Percentiles rank a stretch among this genome's conserved stretches.
Evolutionary conservation across 2,329 filamentous ascomycete genomes (phyloP).

Genomic region (Leptographium wingfieldii): DNA sequence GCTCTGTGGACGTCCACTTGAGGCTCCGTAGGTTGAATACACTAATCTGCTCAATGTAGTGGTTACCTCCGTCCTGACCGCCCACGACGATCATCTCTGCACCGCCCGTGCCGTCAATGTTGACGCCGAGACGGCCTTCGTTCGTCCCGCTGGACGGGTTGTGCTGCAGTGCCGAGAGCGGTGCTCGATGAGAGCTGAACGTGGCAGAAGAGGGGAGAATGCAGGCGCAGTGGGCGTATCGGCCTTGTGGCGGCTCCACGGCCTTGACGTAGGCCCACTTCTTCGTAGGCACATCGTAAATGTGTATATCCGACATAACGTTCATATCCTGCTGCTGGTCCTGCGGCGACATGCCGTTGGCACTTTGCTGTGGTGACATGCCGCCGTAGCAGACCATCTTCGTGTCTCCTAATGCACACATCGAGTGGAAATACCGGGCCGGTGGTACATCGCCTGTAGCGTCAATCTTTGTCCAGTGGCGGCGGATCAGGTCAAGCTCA

Average conservation of each 20-base stretch:
- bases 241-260: conserved; percentile 73
- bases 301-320: conserved; percentile 96
- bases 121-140: conserved; percentile 75
- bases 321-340: conserved; percentile 76
- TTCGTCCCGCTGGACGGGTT: conserved; percentile 77
- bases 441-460: conserved; percentile 75
- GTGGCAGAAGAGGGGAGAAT: conserved; percentile 78
- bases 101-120: conserved; percentile 80
- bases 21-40: conserved; percentile 93
- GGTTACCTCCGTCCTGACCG: conserved; percentile 92
- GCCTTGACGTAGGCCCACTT: conserved; percentile 78
- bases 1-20: conserved; percentile 86
- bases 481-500: conserved; percentile 77
- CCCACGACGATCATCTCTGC: conserved; percentile 97
- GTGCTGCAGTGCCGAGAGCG: conserved; percentile 76
- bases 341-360: conserved; percentile 31
- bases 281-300: conserved; percentile 74
- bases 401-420: conserved; percentile 84
- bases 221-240: conserved; percentile 93
- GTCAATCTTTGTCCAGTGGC: conserved; percentile 89
- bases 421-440: conserved; percentile 92
- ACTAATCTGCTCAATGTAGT: conserved; percentile 97
- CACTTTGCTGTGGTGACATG: conserved; percentile 69
- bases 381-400: conserved; percentile 97
- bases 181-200: conserved; percentile 74